These are phyloP conservation scores for Sphagnum fallax DNA, from an alignment of 228 moss, liverwort and hornwort genomes.

Conservation along the genomic window DNA sequence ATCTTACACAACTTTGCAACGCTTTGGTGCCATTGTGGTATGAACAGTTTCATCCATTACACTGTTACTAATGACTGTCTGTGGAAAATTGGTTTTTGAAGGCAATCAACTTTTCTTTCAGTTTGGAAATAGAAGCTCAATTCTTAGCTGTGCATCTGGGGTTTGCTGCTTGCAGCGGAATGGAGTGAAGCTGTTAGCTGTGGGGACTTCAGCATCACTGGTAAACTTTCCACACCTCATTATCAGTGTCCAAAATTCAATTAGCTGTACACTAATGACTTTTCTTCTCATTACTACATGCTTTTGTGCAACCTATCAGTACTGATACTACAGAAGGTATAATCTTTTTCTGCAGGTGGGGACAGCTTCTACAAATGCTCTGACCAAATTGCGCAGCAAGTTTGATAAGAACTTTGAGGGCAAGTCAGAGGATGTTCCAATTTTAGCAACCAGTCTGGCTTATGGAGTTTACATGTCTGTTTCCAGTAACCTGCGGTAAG, in stretches of 20 bases:
- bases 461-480: slow-evolving; percentile 98
- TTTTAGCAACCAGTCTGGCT: slow-evolving; percentile 84
- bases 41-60: not conserved
- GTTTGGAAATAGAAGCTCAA: too few species aligned
- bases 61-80: not conserved
- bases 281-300: not conserved
- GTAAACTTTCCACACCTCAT: slow-evolving; percentile 16
- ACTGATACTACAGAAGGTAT: not conserved
- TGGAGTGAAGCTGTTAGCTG: slow-evolving; percentile 83
- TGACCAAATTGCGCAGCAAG: slow-evolving; percentile 46
- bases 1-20: slow-evolving; percentile 64
- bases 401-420: slow-evolving; percentile 47
- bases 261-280: not conserved
- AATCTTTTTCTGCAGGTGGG: slow-evolving; percentile 44
- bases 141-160: too few species aligned
- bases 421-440: slow-evolving; percentile 72
- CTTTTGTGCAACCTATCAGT: not conserved
- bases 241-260: not conserved
- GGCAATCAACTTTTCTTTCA: too few species aligned
- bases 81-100: too few species aligned
- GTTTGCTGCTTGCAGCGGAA: slow-evolving; percentile 49
- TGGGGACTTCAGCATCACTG: slow-evolving; percentile 90
- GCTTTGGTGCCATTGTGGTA: slow-evolving; percentile 77
- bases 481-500: slow-evolving; percentile 87
- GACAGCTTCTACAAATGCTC: slow-evolving; percentile 75